Percentiles rank a stretch among this genome's conserved stretches.
These are phyloP conservation scores for Penicillium subrubescens DNA, from an alignment of 495 filamentous ascomycete species.

Conservation along the genomic window DNA sequence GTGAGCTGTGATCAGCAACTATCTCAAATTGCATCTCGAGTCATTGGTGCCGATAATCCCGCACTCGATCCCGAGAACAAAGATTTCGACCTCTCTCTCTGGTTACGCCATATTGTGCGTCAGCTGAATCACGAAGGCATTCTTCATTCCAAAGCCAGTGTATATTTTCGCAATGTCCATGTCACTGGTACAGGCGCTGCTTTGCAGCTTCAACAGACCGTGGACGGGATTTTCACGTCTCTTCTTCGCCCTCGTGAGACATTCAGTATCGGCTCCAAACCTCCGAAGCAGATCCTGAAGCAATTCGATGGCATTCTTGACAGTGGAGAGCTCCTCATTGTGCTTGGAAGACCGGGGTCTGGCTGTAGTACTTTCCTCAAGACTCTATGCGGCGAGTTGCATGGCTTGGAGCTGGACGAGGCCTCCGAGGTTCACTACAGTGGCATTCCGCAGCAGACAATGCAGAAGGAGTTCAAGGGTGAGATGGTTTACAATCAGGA, in stretches of 20 bases:
- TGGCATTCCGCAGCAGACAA: slow-evolving; percentile 46
- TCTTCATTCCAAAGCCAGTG: neutral
- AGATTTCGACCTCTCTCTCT: neutral
- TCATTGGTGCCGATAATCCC: neutral
- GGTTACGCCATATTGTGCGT: neutral
- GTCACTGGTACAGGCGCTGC: neutral
- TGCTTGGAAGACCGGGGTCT: slow-evolving; percentile 42
- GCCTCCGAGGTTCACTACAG: slow-evolving; percentile 48
- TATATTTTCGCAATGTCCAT: neutral
- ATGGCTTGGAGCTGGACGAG: slow-evolving; percentile 36
- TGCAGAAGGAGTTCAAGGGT: slow-evolving; percentile 58
- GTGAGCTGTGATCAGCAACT: neutral
- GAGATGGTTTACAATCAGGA: slow-evolving; percentile 64
- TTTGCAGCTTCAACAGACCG: neutral
- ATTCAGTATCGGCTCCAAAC: neutral
- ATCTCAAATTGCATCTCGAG: neutral
- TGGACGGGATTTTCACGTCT: neutral
- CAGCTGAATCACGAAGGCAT: neutral
- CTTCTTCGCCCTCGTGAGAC: neutral
- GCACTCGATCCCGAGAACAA: neutral
- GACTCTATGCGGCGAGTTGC: slow-evolving; percentile 36
- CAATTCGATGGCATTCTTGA: slow-evolving; percentile 38
- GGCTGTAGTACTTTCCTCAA: slow-evolving; percentile 45
- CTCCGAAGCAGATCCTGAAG: slow-evolving; percentile 27
- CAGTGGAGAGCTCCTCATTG: slow-evolving; percentile 40